phyloP scores from a whole-genome alignment of 176 grass and related monocot genomes.

The Musa schizocarpa region DNA sequence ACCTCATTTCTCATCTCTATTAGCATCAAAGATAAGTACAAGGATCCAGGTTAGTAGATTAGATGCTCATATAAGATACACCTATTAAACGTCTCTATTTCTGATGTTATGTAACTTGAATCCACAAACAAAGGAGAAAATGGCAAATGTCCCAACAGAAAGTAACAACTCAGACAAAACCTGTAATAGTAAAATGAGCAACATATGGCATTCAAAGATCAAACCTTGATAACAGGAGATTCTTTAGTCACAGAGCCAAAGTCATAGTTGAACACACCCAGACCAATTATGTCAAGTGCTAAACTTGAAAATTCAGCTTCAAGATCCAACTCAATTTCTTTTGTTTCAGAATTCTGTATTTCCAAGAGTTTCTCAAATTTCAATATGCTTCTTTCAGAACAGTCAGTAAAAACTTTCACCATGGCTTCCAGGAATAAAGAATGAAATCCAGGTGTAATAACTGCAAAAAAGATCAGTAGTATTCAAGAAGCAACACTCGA shows the following conservation, averaged over 20 bases:
- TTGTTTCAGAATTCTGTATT: constrained; percentile 20
- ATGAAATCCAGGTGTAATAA: constrained; percentile 92
- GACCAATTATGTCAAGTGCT: constrained; percentile 94
- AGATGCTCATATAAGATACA: no score
- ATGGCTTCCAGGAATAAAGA: constrained; percentile 89
- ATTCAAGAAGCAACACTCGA: not conserved
- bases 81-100: no score
- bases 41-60: no score
- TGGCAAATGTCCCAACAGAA: not conserved
- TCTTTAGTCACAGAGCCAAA: constrained; percentile 90
- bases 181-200: not conserved
- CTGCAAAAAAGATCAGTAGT: constrained; percentile 29
- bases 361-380: constrained; percentile 66
- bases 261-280: constrained; percentile 95
- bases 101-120: no score
- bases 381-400: constrained; percentile 75
- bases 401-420: constrained; percentile 66
- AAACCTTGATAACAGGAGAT: constrained; percentile 98
- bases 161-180: not conserved
- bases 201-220: not conserved
- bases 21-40: no score
- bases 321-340: constrained; percentile 59
- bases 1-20: no score
- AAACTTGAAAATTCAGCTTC: constrained; percentile 98
- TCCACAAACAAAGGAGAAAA: not conserved